Evolutionary conservation across 768 basidiomycete genomes (phyloP), one percentile per base, ranked within the genome.

Genomic region (Mycena latifolia): DNA sequence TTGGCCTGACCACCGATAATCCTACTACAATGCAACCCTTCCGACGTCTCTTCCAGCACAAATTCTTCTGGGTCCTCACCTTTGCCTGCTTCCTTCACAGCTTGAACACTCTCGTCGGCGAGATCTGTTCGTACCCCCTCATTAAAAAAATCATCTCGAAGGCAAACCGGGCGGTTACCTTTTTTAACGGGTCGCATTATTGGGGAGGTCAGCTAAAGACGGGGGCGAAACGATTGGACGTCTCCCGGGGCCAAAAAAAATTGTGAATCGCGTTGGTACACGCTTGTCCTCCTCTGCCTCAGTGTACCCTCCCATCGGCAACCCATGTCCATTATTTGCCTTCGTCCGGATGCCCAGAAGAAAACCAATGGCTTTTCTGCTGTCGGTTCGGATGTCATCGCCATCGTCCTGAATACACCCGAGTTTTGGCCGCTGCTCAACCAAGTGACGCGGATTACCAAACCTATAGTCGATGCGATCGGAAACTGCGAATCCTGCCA

Each of bases 381-480:
- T 3, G 72, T 76, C 27, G 48, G 68, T 0, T 25, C 43, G 18
- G 74, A 76, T 61, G 71, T 77, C 0, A 50, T 76, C 24, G 46
- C 53, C 2, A 74, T 57, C 33, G 68, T 79, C 12, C 60, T 77
- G 15, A 27, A 33, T 31, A 68, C 74, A 41, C 24, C 31, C 18
- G 58, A 71, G 2, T 69, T 68, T 33, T 78, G 77, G 77, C 43
- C 62, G 15, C 35, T 62, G 17, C 65, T 74, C 2, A 54, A 69
- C 9, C 78, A 81, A 65, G 66, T 80, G 2, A 66, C 79, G 31
- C 65, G 66, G 5, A 69, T 72, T 14, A 51, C 63, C 15, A 78
- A 79, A 56, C 78, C 74, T 12, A 41, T 79, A 54, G 78, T 81
- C n/a, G 75, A 81, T 65, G 67, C 70, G 2, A 79, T 79, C 55